Base-by-base conservation (phyloP, 805 yeast species). In the Pichia scutulata region DNA sequence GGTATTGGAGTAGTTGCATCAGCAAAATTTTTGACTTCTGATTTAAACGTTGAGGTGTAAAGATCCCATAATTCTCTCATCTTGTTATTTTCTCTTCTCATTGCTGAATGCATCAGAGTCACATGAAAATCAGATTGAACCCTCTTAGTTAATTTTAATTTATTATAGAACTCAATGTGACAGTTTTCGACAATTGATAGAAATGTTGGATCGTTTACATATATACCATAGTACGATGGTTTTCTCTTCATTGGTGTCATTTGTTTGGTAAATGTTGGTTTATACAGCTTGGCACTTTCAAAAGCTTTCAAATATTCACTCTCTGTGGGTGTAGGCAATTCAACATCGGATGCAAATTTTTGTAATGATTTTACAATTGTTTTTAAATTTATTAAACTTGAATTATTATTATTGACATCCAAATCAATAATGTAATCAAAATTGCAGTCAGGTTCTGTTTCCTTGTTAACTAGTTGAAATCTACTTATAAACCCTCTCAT, bases 401-500 rank as follows among this genome's bases (percentile, higher is more conserved):
- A 76, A 22, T 74, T 66, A 2, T 63, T 55, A 1, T 57, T 59
- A 5, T 56, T 53, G 1, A 80, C 76, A 5, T 73, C 67, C 47
- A 93, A 66, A 49, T 83, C 69, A 22, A 93, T 78, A 2, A 87
- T 70, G 13, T 70, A 52, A 62, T 87, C 92, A 69, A 90, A 92
- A 37, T 62, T 56, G 12, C 70, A 66, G 57, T 90, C 97, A 0
- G 96, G 95, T 3, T 61, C 64, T 14, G 54, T 63, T 0, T 55
- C 49, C 1, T 68, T 51, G 52, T 77, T 68, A 2, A 87, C 73
- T 0, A 80, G 78, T 60, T 88, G 86, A 59, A 83, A 87, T 50
- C 93, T 69, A 6, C 72, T 71, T 44, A 86, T 70, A 60, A 92
- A 90, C 0, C 90, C 89, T 28, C 70, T 69, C 87, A 92, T 80